phyloP scores from a whole-genome alignment of 306 rosid species.

The Sicyos edulis region DNA sequence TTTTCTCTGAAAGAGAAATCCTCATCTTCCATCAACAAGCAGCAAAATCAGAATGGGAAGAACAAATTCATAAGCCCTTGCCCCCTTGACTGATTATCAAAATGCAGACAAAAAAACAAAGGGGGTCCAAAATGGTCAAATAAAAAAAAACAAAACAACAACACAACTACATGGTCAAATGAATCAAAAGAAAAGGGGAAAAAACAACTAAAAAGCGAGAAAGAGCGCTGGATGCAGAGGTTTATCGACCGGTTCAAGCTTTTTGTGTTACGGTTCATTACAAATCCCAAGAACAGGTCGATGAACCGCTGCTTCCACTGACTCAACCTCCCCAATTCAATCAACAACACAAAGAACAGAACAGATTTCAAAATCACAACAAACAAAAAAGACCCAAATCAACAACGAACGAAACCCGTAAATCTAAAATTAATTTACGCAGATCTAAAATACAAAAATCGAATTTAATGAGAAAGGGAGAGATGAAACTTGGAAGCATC shows the following conservation, averaged over 20 bases:
- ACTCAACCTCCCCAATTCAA: conserved; percentile 38
- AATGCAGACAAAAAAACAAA: conserved; percentile 10
- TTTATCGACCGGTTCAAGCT: conserved; percentile 98
- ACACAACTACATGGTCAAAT: too few species aligned
- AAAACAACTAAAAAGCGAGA: conserved; percentile 15
- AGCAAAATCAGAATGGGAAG: background rate
- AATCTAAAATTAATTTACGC: background rate
- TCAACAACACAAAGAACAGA: background rate
- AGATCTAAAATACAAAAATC: background rate
- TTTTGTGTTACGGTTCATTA: conserved; percentile 41
- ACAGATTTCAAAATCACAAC: background rate
- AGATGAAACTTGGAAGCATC: background rate
- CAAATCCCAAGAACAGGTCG: conserved; percentile 92
- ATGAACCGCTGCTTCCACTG: conserved; percentile 99
- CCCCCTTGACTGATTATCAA: conserved; percentile 9
- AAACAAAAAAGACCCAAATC: background rate
- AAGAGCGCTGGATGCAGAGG: conserved; percentile 99
- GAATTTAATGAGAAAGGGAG: background rate
- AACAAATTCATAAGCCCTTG: background rate
- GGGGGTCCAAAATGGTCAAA: conserved; percentile 16
- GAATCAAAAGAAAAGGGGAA: background rate
- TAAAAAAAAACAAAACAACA: too few species aligned
- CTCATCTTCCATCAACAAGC: background rate
- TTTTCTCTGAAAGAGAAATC: background rate
- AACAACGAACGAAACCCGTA: background rate